Evolutionary conservation across 768 basidiomycete species (phyloP).

Genomic region (Pleurotus tuber-regium): DNA sequence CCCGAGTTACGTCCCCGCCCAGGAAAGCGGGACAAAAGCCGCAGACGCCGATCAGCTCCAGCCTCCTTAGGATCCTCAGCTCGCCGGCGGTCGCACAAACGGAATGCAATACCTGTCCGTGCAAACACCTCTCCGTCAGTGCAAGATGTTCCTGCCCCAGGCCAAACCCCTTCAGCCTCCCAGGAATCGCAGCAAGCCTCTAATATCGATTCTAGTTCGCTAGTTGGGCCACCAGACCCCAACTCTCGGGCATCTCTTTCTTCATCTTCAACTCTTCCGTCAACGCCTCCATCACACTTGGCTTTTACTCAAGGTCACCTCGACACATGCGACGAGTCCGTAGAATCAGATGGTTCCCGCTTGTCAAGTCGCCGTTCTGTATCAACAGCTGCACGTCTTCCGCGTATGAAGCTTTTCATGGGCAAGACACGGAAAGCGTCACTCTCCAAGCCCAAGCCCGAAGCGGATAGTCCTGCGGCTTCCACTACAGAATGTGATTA

Average conservation of each 20-base stretch:
- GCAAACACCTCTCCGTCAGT: constrained; percentile 3
- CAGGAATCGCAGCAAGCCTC: background rate
- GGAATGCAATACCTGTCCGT: background rate
- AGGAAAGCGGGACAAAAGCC: background rate
- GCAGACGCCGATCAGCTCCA: constrained; percentile 1
- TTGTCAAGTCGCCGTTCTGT: background rate
- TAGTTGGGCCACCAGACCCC: background rate
- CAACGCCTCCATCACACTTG: constrained; percentile 2
- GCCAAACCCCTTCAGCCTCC: background rate
- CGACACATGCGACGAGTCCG: constrained; percentile 7
- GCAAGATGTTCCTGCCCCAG: background rate
- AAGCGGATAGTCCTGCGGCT: background rate
- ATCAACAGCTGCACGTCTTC: background rate
- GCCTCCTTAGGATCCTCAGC: background rate
- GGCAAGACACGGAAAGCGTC: constrained; percentile 6
- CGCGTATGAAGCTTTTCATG: constrained; percentile 10
- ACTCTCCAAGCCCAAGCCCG: background rate
- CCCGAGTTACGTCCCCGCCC: background rate
- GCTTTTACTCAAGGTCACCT: constrained; percentile 1
- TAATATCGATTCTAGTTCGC: background rate
- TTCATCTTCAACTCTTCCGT: background rate
- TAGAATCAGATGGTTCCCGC: constrained; percentile 7
- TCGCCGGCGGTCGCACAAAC: background rate
- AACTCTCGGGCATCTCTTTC: background rate
- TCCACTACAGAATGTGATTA: background rate